A percentile compares a stretch with the other conserved stretches of the same genome.
These are phyloP conservation scores for Lactarius hatsudake DNA, from an alignment of 768 basidiomycete genomes.

Conservation along the genomic window DNA sequence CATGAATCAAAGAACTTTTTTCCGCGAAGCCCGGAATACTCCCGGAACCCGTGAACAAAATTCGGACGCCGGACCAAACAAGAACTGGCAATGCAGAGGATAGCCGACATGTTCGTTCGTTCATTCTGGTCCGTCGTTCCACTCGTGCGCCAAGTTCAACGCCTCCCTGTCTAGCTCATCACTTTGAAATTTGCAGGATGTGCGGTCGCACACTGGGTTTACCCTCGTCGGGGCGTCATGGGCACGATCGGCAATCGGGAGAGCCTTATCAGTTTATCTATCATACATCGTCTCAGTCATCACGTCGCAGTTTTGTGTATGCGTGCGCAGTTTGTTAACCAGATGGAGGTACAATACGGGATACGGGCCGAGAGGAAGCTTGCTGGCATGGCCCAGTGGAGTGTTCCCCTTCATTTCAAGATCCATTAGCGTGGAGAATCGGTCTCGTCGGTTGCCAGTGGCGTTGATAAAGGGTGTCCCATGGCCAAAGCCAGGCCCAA, in stretches of 20 bases:
- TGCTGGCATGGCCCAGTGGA: background rate
- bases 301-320: background rate
- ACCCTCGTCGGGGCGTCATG: background rate
- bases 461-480: background rate
- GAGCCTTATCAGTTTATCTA: background rate
- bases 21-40: background rate
- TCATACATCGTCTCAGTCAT: background rate
- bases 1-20: background rate
- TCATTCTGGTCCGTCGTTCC: too few species aligned
- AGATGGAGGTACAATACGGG: background rate
- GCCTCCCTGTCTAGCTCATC: too few species aligned
- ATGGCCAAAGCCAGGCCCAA: background rate
- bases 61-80: background rate
- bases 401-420: background rate
- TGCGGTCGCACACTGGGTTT: background rate
- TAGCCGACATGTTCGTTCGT: background rate
- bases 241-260: background rate
- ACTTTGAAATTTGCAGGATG: background rate
- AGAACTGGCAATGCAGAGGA: background rate
- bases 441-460: background rate
- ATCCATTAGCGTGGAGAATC: background rate
- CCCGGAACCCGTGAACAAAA: background rate
- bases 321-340: background rate
- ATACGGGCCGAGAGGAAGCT: background rate
- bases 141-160: too few species aligned